Base-by-base conservation (phyloP, 495 filamentous ascomycete species). In the Aspergillus nidulans region DNA sequence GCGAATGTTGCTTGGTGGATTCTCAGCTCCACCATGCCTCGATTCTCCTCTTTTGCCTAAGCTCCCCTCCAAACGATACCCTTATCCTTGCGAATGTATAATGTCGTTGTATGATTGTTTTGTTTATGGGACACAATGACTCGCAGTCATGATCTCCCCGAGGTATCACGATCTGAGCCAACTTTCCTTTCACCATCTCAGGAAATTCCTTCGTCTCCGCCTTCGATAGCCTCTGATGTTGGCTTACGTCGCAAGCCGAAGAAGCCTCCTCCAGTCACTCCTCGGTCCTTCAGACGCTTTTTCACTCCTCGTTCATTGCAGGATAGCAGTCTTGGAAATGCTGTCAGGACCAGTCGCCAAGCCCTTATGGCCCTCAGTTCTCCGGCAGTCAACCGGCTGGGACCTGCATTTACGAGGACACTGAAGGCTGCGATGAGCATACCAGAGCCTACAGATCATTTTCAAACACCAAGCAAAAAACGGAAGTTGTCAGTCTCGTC, bases 241-340 rank as follows among this genome's bases (percentile, higher is more conserved):
- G 72, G 63, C 16, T 48, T 64, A 53, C 67, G 69, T 47, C 70
- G 66, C 55, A 76, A 73, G 66, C 72, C 64, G 39, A 73, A 68
- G 59, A 79, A 78, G 48, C 72, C 72, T 52, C 77, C 79, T 32
- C 73, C 79, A n/a, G 74, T 91, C 46, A 91, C 87, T 24, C 87
- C 87, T 34, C 75, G 85, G 49, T 86, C 84, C 49, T 95, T 95
- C 62, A 83, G 72, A 38, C 78, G 83, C 25, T 96, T 96, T 74
- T 96, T 95, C 63, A 92, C 89, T 13, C 91, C 91, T 46, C 79
- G 78, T 4, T 74, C 71, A 25, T 59, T 74, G 50, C 65, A 77
- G 34, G 61, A 77, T 56, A 62, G 75, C 18, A 60, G 63, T 53
- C 70, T 72, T 75, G 60, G 70, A 54, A 55, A 67, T 61, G 55